phyloP scores from a whole-genome alignment of 306 rosid genomes.

The Vigna unguiculata region DNA sequence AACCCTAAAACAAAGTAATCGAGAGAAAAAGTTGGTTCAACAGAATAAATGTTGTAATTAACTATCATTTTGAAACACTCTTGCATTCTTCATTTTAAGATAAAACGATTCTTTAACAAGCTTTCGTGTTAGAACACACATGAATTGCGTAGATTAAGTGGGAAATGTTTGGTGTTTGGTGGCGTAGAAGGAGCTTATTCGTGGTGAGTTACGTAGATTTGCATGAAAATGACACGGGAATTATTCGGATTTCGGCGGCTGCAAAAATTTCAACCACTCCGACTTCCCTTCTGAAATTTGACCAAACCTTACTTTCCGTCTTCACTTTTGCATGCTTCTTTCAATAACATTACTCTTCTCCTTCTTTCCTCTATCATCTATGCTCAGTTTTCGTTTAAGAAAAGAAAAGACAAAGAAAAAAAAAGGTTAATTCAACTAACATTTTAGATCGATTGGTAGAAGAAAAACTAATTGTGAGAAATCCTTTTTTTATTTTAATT shows the following conservation, averaged over 20 bases:
- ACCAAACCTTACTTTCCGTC: conserved; percentile 46
- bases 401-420: no score
- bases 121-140: conserved; percentile 26
- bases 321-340: not conserved
- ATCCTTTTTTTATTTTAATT: no score
- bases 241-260: not conserved
- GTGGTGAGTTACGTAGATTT: conserved; percentile 37
- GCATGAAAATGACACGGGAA: conserved; percentile 41
- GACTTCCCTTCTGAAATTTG: conserved; percentile 44
- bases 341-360: not conserved
- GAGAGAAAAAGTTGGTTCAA: not conserved
- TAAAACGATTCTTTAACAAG: not conserved
- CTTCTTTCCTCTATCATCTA: no score
- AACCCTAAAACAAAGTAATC: not conserved
- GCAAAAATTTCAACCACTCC: conserved; percentile 39
- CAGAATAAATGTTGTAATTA: not conserved
- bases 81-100: not conserved
- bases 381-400: no score
- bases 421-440: no score
- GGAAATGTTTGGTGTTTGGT: conserved; percentile 33
- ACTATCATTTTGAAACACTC: not conserved
- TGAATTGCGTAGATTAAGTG: conserved; percentile 35
- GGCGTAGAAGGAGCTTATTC: conserved; percentile 39
- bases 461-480: no score
- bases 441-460: no score